Base-by-base conservation (phyloP, 441 rosid genomes). In the Populus hybrid region DNA sequence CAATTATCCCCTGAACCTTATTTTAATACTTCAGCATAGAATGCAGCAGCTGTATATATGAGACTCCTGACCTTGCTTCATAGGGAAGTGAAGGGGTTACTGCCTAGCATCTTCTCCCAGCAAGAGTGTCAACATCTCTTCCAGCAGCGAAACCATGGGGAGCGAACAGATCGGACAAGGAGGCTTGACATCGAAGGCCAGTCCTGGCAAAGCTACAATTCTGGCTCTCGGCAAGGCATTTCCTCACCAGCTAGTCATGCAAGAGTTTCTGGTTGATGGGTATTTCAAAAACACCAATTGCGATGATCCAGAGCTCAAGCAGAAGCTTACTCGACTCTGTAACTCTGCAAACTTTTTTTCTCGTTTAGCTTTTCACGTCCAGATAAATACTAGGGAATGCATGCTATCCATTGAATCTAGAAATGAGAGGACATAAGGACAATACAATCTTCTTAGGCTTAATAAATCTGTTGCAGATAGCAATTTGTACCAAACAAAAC, bases 161-260 rank as follows among this genome's bases (percentile, higher is more conserved):
- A 90, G 86, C 73, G 87, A 83, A 80, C 86, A 75, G 75, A 78
- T 71, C 7, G 79, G 77, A 28, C 82, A 71, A 56, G 84, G 79
- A 80, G 70, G 83, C 64, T 74, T 78, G 20, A 24, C 75, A 53
- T 88, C 84, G 83, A 81, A 73, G 74, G 83, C 86, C 35, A 85
- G 23, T 53, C 83, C 83, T 2, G 94, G 98, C 7, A 94, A 91
- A 87, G 97, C 98, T 12, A 84, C 97, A 24, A 93, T 94, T 80
- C 85, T 95, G 84, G 93, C 97, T 56, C 87, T 93, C 1, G 97
- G 98, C 66, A 94, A 92, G 87, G 98, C 98, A 59, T 95, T 95
- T 77, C 99, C 99, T 75, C 89, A 90, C 82, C 99, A 95, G 89
- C 97, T 95, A 45, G 97, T 95, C 63, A 94, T 95, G 98, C 99